Conservation (phyloP, 1,139 yeast genomes). For the Yamadazyma songkhlaensis region DNA sequence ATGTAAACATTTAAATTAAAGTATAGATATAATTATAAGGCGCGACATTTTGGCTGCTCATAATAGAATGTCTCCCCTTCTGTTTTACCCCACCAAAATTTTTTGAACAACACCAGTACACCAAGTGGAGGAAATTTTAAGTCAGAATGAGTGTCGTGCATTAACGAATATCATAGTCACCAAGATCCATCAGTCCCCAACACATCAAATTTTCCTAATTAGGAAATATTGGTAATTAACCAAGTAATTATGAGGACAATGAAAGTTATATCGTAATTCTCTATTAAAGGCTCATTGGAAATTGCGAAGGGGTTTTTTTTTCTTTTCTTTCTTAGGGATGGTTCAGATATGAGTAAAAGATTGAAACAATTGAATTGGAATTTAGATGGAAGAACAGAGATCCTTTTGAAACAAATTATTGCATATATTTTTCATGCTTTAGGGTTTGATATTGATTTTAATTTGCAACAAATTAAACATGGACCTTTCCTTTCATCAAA, state of each 20-base stretch:
- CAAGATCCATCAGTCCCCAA: neutral
- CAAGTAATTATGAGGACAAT: neutral
- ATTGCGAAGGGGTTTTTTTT: conserved; percentile 1
- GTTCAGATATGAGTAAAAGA: neutral
- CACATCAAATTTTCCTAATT: neutral
- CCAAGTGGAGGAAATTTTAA: no score
- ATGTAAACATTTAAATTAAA: no score
- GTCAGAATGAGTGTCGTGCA: no score
- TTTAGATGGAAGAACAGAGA: conserved; percentile 45
- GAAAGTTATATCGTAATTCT: no score
- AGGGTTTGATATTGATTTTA: conserved; percentile 53
- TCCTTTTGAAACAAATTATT: conserved; percentile 73
- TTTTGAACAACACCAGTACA: no score
- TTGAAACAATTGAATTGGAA: conserved; percentile 7
- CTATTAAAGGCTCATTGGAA: neutral
- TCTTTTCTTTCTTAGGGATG: neutral
- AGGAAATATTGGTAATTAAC: neutral
- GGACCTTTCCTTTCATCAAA: conserved; percentile 13
- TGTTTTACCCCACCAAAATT: no score
- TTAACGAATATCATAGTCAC: no score
- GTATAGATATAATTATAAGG: no score
- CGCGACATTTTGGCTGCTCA: neutral
- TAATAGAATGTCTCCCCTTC: neutral
- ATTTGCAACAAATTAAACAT: conserved; percentile 13
- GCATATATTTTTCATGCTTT: conserved; percentile 58